Evolutionary conservation across 129 eudicot species (phyloP).

Genomic region (Artemisia argyi): DNA sequence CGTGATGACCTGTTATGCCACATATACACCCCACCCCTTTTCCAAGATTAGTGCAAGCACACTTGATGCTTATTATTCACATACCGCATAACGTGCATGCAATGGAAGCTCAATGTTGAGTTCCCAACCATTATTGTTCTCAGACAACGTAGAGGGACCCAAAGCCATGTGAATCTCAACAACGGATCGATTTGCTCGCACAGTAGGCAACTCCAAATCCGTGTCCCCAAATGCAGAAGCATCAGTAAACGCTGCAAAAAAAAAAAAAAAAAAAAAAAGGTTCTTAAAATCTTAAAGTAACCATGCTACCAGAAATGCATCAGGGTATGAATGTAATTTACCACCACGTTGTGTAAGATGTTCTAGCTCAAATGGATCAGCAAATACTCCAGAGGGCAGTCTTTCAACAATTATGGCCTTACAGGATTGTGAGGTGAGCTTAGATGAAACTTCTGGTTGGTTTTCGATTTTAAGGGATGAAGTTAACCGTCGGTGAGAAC

Average conservation of each 20-base stretch:
- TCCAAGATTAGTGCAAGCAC: conserved; percentile 1
- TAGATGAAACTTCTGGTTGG: conserved; percentile 38
- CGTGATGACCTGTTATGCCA: too few relatives aligned
- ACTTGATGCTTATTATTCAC: conserved; percentile 21
- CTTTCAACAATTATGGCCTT: conserved; percentile 65
- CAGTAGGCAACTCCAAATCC: conserved; percentile 79
- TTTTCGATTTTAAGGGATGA: conserved; percentile 47
- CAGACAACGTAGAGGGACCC: conserved; percentile 27
- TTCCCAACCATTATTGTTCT: conserved; percentile 39
- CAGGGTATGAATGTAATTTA: conserved; percentile 26
- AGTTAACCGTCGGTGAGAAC: conserved; percentile 73
- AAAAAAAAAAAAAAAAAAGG: background rate
- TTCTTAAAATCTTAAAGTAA: conserved; percentile 6
- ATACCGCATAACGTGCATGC: conserved; percentile 84
- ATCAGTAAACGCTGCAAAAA: conserved; percentile 57
- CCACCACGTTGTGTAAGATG: conserved; percentile 80
- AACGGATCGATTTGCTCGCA: conserved; percentile 63
- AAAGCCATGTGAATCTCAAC: conserved; percentile 76
- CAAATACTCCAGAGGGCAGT: conserved; percentile 87
- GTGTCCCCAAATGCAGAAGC: conserved; percentile 87
- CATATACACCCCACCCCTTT: too few relatives aligned
- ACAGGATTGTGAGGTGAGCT: conserved; percentile 43
- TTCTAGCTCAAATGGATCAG: conserved; percentile 87
- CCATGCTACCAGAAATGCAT: conserved; percentile 10
- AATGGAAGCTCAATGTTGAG: conserved; percentile 59